A percentile compares a stretch with the other conserved stretches of the same genome.
Conservation (phyloP, 768 basidiomycete species). For the Russula foetens region DNA sequence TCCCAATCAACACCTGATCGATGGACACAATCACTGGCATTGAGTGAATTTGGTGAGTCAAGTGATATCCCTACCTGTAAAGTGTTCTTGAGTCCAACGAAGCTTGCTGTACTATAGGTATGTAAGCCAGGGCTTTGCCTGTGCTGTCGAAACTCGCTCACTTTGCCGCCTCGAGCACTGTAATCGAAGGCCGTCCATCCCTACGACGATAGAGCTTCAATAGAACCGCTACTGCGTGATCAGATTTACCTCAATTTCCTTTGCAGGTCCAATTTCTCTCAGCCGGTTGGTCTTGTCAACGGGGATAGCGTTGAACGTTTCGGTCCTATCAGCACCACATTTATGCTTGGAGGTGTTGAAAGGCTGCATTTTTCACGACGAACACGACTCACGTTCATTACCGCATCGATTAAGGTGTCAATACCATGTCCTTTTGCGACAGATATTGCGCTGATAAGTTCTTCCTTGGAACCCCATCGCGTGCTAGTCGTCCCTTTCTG, state of each 20-base stretch:
- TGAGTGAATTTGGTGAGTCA: background rate
- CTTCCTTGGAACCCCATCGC: constrained; percentile 82
- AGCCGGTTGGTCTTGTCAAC: constrained; percentile 64
- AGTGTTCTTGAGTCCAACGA: constrained; percentile 71
- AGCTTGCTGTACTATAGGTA: constrained; percentile 54
- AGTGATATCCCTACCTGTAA: constrained; percentile 47
- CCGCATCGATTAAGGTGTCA: constrained; percentile 77
- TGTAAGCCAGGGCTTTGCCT: background rate
- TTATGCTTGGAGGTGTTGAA: constrained; percentile 48
- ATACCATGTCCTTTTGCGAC: constrained; percentile 62
- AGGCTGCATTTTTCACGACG: background rate
- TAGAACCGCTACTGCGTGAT: background rate
- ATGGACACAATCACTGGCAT: background rate
- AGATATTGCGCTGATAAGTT: constrained; percentile 61
- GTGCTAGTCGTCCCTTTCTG: constrained; percentile 67
- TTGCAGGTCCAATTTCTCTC: constrained; percentile 46
- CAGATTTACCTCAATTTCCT: constrained; percentile 54
- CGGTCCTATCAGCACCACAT: constrained; percentile 72
- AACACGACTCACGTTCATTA: constrained; percentile 60
- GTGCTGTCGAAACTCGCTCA: constrained; percentile 24
- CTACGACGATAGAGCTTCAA: constrained; percentile 30
- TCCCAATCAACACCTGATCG: constrained; percentile 77
- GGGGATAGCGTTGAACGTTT: constrained; percentile 60
- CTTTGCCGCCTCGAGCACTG: constrained; percentile 65
- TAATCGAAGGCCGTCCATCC: constrained; percentile 87